A percentile compares a stretch with the other conserved stretches of the same genome.
phyloP scores from a whole-genome alignment of 2,329 filamentous ascomycete genomes.

The Acrocalymma vagum region DNA sequence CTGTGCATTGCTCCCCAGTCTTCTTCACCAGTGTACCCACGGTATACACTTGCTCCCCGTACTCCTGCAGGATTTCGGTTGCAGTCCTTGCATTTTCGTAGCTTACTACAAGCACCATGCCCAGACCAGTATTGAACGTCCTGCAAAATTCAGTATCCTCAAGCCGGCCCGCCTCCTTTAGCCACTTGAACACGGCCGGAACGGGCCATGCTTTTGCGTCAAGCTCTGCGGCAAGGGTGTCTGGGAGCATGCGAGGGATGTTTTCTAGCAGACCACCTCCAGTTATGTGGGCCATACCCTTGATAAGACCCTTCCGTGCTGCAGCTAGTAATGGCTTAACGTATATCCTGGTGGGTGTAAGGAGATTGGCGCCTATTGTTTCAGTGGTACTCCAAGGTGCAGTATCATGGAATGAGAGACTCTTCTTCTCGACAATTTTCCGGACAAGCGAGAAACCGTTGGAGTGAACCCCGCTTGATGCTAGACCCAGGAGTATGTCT shows the following conservation, averaged over 20 bases:
- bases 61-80: constrained; percentile 65
- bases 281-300: constrained; percentile 96
- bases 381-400: constrained; percentile 77
- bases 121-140: constrained; percentile 93
- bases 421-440: constrained; percentile 79
- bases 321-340: constrained; percentile 81
- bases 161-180: constrained; percentile 78
- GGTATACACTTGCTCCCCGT: constrained; percentile 79
- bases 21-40: constrained; percentile 77
- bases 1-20: constrained; percentile 65
- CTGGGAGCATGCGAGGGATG: constrained; percentile 90
- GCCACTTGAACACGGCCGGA: constrained; percentile 85
- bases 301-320: constrained; percentile 70
- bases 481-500: constrained; percentile 85
- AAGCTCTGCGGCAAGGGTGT: constrained; percentile 79
- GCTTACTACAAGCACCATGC: constrained; percentile 89
- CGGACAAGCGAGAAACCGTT: constrained; percentile 98
- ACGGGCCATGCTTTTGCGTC: constrained; percentile 79
- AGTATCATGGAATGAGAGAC: constrained; percentile 73
- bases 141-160: constrained; percentile 82
- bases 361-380: constrained; percentile 76
- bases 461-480: constrained; percentile 88
- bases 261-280: constrained; percentile 94
- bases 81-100: constrained; percentile 70
- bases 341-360: constrained; percentile 94